Conservation (phyloP, 2,329 filamentous ascomycete genomes). For the Aspergillus sp. region DNA sequence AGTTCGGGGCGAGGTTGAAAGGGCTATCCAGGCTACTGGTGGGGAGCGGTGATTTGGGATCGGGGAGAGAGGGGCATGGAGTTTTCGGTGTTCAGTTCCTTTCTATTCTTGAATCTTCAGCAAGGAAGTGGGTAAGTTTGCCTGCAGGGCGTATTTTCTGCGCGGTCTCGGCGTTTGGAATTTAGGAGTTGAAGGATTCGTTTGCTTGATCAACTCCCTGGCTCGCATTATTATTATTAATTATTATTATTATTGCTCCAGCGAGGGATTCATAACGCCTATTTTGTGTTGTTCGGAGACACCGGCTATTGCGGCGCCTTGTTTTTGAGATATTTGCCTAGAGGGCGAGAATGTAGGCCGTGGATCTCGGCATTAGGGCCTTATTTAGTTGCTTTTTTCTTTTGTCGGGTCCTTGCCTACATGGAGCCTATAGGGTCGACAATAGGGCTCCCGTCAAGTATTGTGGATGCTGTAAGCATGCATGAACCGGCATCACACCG, state of each 20-base stretch:
- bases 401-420: not conserved
- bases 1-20: slow-evolving; percentile 53
- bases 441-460: not conserved
- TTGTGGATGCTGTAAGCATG: slow-evolving; percentile 1
- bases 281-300: not conserved
- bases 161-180: slow-evolving; percentile 1
- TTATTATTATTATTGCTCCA: not conserved
- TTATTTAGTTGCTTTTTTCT: slow-evolving; percentile 1
- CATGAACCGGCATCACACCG: not conserved
- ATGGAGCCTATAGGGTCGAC: not conserved
- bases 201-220: not conserved
- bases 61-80: not conserved
- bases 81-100: not conserved
- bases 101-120: not conserved
- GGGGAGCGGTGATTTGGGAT: not conserved
- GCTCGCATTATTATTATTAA: no score
- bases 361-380: slow-evolving; percentile 4
- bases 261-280: not conserved
- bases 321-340: not conserved
- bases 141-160: not conserved
- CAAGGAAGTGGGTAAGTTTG: not conserved
- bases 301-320: not conserved
- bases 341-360: not conserved
- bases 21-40: slow-evolving; percentile 46
- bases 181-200: not conserved